Evolutionary conservation across 2,329 filamentous ascomycete genomes (phyloP).

Genomic region (Albophoma yamanashiensis): DNA sequence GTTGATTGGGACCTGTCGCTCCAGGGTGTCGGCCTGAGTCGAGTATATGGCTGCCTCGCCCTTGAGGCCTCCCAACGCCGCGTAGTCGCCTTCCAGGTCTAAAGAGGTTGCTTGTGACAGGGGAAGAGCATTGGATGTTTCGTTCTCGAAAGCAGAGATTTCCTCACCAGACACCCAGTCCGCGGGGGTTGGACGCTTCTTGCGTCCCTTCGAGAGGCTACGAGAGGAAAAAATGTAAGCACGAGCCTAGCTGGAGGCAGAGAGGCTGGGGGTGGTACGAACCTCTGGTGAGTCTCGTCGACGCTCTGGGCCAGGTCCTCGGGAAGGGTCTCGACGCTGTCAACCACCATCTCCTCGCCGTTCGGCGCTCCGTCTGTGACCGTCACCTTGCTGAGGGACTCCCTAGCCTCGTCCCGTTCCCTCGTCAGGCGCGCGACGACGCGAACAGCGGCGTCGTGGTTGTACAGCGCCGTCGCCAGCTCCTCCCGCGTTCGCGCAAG

Average conservation of each 20-base stretch:
- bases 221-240: slow-evolving; percentile 5
- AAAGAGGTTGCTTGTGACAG: slow-evolving; percentile 40
- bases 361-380: slow-evolving; percentile 48
- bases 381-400: slow-evolving; percentile 77
- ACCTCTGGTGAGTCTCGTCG: slow-evolving; percentile 72
- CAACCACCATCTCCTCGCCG: slow-evolving; percentile 88
- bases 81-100: slow-evolving; percentile 47
- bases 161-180: slow-evolving; percentile 73
- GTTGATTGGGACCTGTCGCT: slow-evolving; percentile 55
- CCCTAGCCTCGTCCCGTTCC: slow-evolving; percentile 85
- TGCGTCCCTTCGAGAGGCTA: slow-evolving; percentile 77
- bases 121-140: slow-evolving; percentile 33
- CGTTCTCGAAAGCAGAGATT: slow-evolving; percentile 41
- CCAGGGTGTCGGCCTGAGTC: slow-evolving; percentile 53
- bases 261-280: slow-evolving; percentile 24
- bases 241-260: not conserved
- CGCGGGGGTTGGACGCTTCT: slow-evolving; percentile 77
- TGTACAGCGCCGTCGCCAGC: slow-evolving; percentile 85
- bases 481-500: slow-evolving; percentile 85
- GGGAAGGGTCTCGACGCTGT: slow-evolving; percentile 61
- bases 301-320: slow-evolving; percentile 62
- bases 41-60: slow-evolving; percentile 70
- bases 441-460: slow-evolving; percentile 91
- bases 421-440: slow-evolving; percentile 87
- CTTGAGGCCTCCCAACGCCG: slow-evolving; percentile 63